phyloP scores from a whole-genome alignment of 345 rosid genomes.

The Lepidium sativum region DNA sequence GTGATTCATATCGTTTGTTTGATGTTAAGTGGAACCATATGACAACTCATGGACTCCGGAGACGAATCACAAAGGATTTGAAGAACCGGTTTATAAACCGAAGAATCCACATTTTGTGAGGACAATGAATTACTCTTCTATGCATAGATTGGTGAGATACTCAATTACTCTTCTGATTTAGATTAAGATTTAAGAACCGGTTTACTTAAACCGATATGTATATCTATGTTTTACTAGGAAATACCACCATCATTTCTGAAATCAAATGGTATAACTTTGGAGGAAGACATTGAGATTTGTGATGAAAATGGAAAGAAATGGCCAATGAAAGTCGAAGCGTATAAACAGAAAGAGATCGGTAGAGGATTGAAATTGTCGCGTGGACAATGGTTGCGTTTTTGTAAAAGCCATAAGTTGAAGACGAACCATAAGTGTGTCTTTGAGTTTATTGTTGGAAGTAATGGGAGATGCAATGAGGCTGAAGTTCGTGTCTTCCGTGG shows the following conservation, averaged over 20 bases:
- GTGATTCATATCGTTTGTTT: not conserved
- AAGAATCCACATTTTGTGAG: slow-evolving; percentile 25
- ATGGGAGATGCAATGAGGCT: slow-evolving; percentile 18
- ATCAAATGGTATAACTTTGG: slow-evolving; percentile 12
- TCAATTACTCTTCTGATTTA: no score
- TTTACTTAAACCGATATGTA: not conserved
- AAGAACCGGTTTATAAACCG: not conserved
- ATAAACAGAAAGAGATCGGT: not conserved
- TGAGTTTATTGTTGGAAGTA: slow-evolving; percentile 17
- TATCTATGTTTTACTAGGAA: slow-evolving; percentile 10
- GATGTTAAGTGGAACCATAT: slow-evolving; percentile 2
- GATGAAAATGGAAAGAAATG: slow-evolving; percentile 25
- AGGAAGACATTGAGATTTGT: slow-evolving; percentile 12
- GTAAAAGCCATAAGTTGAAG: not conserved
- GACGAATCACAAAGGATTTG: not conserved
- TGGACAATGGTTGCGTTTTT: slow-evolving; percentile 1
- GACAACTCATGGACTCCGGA: not conserved
- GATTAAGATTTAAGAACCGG: not conserved
- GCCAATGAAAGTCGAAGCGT: not conserved
- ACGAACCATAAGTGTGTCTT: not conserved
- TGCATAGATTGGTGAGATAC: not conserved
- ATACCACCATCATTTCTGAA: slow-evolving; percentile 17
- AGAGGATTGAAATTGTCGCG: not conserved
- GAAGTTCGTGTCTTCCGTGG: slow-evolving; percentile 7
- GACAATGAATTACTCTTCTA: not conserved